A percentile compares a stretch with the other conserved stretches of the same genome.
These are phyloP conservation scores for Kandelia obovata DNA, from an alignment of 345 rosid genomes.

Conservation along the genomic window DNA sequence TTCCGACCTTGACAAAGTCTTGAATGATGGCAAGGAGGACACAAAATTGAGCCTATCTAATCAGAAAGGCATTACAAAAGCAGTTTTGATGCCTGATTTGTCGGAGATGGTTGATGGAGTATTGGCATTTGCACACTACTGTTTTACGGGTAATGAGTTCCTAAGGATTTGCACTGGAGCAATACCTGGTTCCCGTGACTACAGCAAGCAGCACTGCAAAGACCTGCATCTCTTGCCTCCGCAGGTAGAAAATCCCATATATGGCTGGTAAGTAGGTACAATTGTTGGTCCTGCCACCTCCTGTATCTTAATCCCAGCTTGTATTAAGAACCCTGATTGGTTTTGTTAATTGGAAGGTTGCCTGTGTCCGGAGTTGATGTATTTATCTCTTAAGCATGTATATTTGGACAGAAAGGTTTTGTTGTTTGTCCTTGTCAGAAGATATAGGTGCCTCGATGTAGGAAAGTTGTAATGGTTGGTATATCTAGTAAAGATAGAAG, in stretches of 20 bases:
- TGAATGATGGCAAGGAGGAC: slow-evolving; percentile 27
- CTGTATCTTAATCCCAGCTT: slow-evolving; percentile 11
- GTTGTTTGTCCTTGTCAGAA: not conserved
- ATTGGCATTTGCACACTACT: slow-evolving; percentile 79
- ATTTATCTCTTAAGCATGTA: slow-evolving; percentile 6
- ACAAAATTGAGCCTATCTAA: slow-evolving; percentile 18
- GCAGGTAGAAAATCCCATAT: slow-evolving; percentile 73
- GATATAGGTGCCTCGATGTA: not conserved
- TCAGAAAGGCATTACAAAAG: slow-evolving; percentile 36
- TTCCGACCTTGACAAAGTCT: slow-evolving; percentile 68
- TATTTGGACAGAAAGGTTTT: slow-evolving; percentile 16
- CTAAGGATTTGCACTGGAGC: slow-evolving; percentile 83
- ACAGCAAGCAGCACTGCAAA: slow-evolving; percentile 76
- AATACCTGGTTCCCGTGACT: slow-evolving; percentile 74
- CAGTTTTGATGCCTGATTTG: slow-evolving; percentile 57
- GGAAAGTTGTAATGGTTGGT: not conserved
- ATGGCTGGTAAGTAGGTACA: slow-evolving; percentile 51
- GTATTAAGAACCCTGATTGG: slow-evolving; percentile 17
- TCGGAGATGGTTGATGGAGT: slow-evolving; percentile 74
- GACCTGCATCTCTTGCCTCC: slow-evolving; percentile 84
- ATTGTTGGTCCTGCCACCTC: not conserved
- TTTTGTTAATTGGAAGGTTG: slow-evolving; percentile 8
- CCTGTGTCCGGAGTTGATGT: not conserved
- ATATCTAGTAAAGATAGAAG: too few relatives aligned
- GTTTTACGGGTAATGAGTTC: slow-evolving; percentile 83